Percentiles rank a stretch among this genome's conserved stretches.
Evolutionary conservation across 306 rosid species (phyloP).

Genomic region (Quercus gilva): DNA sequence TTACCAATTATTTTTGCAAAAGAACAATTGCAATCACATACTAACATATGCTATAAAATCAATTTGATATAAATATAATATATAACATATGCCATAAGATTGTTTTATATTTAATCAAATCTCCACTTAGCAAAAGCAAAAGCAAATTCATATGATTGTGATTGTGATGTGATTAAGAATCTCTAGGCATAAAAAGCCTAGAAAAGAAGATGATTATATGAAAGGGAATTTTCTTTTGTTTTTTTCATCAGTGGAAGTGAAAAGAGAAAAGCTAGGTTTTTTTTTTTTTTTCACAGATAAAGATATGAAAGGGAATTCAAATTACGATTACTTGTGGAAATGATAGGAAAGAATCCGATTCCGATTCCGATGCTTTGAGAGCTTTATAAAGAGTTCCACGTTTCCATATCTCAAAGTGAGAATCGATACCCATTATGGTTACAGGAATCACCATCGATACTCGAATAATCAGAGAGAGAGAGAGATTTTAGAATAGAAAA

Average conservation of each 20-base stretch:
- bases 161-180: too few relatives aligned
- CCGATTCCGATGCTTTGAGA: constrained; percentile 5
- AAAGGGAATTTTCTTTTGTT: too few relatives aligned
- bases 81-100: background rate
- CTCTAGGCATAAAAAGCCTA: too few relatives aligned
- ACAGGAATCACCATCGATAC: background rate
- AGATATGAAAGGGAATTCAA: background rate
- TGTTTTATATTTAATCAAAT: background rate
- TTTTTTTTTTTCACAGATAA: background rate
- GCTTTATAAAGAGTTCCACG: background rate
- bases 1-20: too few relatives aligned
- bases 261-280: background rate
- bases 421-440: background rate
- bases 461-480: too few relatives aligned
- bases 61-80: background rate
- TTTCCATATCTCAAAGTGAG: background rate
- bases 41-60: too few relatives aligned
- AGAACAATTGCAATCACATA: too few relatives aligned
- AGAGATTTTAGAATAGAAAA: too few relatives aligned
- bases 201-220: too few relatives aligned
- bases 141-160: too few relatives aligned
- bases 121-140: too few relatives aligned
- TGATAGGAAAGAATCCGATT: constrained; percentile 16
- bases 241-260: too few relatives aligned
- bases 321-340: background rate